Conservation (phyloP, 345 rosid species). For the Excoecaria cochinchinensis region DNA sequence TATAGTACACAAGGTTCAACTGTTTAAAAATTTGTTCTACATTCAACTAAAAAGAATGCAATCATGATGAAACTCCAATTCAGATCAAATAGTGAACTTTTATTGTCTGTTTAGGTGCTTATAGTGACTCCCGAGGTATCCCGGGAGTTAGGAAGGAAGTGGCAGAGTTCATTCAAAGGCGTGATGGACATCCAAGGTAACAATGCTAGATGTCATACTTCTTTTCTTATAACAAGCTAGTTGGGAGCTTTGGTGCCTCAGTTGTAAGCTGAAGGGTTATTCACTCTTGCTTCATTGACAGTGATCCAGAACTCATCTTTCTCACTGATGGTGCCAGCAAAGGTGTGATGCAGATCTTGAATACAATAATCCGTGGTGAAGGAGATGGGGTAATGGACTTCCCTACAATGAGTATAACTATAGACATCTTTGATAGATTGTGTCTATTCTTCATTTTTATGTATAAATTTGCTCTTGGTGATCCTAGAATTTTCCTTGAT, state of each 20-base stretch:
- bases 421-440: background rate
- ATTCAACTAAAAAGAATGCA: background rate
- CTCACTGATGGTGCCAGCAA: slow-evolving; percentile 99
- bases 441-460: background rate
- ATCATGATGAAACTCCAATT: background rate
- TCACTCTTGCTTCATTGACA: slow-evolving; percentile 38
- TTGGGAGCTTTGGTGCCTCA: slow-evolving; percentile 4
- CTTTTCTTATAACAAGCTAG: background rate
- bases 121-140: slow-evolving; percentile 94
- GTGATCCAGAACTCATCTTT: slow-evolving; percentile 92
- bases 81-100: slow-evolving; percentile 9
- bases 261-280: slow-evolving; percentile 26
- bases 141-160: slow-evolving; percentile 93
- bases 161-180: slow-evolving; percentile 85
- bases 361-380: slow-evolving; percentile 73
- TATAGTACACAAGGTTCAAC: background rate
- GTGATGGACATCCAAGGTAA: slow-evolving; percentile 98
- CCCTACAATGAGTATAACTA: background rate
- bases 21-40: background rate
- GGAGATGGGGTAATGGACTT: slow-evolving; percentile 78
- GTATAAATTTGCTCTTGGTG: slow-evolving; percentile 3
- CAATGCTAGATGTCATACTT: slow-evolving; percentile 19
- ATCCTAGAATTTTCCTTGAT: slow-evolving; percentile 11
- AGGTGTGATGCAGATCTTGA: slow-evolving; percentile 97
- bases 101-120: slow-evolving; percentile 62